Evolutionary conservation across 768 basidiomycete genomes (phyloP).

Genomic region (Glaciozyma antarctica): DNA sequence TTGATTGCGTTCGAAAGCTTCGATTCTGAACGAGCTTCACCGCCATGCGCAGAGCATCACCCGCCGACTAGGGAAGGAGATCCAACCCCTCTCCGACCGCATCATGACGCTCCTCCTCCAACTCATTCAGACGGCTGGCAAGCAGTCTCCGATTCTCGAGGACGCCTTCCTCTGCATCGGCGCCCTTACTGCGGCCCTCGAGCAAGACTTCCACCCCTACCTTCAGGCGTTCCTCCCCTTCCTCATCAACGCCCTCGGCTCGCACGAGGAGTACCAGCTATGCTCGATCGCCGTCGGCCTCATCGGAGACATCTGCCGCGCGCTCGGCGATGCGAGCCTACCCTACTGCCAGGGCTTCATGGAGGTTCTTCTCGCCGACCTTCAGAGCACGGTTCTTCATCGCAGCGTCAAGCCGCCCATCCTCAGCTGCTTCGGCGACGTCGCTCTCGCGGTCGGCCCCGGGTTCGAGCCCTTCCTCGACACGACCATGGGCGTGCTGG

Average conservation of each 20-base stretch:
- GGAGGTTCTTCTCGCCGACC: slow-evolving; percentile 78
- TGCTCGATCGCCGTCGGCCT: slow-evolving; percentile 93
- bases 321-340: slow-evolving; percentile 70
- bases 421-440: slow-evolving; percentile 88
- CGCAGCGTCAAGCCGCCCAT: slow-evolving; percentile 96
- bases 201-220: slow-evolving; percentile 68
- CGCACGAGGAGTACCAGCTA: slow-evolving; percentile 88
- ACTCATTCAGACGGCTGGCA: slow-evolving; percentile 76
- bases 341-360: slow-evolving; percentile 84
- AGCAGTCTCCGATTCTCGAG: slow-evolving; percentile 87
- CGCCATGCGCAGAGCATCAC: slow-evolving; percentile 57
- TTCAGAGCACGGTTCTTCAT: slow-evolving; percentile 80
- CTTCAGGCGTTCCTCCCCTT: slow-evolving; percentile 74
- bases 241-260: slow-evolving; percentile 78
- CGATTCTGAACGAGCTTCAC: neutral
- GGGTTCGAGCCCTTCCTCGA: slow-evolving; percentile 77
- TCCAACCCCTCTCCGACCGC: slow-evolving; percentile 79
- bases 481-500: slow-evolving; percentile 80
- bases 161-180: slow-evolving; percentile 94
- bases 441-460: slow-evolving; percentile 81
- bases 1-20: neutral
- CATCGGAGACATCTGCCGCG: slow-evolving; percentile 92
- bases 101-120: slow-evolving; percentile 87
- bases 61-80: slow-evolving; percentile 69
- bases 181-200: slow-evolving; percentile 68